Percentiles rank a stretch among this genome's conserved stretches.
Evolutionary conservation across 2,329 filamentous ascomycete species (phyloP).

Genomic region (Zasmidium angulare): DNA sequence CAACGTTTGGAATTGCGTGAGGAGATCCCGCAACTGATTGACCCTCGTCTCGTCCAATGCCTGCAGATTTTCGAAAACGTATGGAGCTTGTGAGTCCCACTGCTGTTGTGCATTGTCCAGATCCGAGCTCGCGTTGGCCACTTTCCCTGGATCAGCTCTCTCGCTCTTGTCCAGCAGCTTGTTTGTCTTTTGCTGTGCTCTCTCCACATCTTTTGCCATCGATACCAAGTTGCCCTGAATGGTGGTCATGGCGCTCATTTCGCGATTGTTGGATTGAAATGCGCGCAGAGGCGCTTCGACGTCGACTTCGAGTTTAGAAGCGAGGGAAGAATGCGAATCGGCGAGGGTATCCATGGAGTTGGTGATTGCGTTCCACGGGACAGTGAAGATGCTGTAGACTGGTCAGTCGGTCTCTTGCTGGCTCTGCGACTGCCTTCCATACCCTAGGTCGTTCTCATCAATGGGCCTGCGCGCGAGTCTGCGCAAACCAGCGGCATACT

Average conservation of each 20-base stretch:
- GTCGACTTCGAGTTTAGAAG: conserved; percentile 80
- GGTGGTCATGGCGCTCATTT: conserved; percentile 76
- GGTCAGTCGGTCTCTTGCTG: conserved; percentile 20
- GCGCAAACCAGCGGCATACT: conserved; percentile 78
- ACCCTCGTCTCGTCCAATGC: conserved; percentile 84
- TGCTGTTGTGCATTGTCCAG: conserved; percentile 77
- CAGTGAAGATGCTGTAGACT: conserved; percentile 72
- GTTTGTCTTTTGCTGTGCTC: conserved; percentile 79
- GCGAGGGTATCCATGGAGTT: conserved; percentile 77
- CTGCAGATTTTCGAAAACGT: conserved; percentile 90
- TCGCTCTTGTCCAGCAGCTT: conserved; percentile 78
- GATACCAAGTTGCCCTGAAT: conserved; percentile 77
- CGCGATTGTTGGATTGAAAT: conserved; percentile 68
- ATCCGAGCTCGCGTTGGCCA: conserved; percentile 69
- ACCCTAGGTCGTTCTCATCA: conserved; percentile 82
- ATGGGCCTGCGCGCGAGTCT: conserved; percentile 64
- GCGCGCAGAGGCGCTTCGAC: conserved; percentile 80
- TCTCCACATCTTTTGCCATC: conserved; percentile 82
- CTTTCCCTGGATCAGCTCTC: conserved; percentile 73
- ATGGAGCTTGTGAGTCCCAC: conserved; percentile 94
- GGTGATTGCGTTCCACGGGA: conserved; percentile 86
- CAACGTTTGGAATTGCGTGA: conserved; percentile 91
- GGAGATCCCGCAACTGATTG: conserved; percentile 83
- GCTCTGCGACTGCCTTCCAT: conserved; percentile 28
- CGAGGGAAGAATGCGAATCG: conserved; percentile 77